These are phyloP conservation scores for Barnettozyma hawaiiensis DNA, from an alignment of 1,139 yeast species.

Conservation along the genomic window DNA sequence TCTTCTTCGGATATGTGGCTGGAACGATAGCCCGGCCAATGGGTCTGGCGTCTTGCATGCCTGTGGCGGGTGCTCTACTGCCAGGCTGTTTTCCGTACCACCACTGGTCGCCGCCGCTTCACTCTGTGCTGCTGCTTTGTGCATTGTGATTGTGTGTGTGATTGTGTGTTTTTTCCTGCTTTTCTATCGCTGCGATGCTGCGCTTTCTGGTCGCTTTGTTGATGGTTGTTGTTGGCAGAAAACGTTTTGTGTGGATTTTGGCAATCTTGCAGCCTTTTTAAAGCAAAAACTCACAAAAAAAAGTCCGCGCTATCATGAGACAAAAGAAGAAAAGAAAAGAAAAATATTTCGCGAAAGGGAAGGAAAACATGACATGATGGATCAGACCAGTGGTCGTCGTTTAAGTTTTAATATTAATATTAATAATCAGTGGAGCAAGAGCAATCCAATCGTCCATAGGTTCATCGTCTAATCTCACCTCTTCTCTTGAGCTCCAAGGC, in stretches of 20 bases:
- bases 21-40: not conserved
- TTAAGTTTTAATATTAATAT: too few species aligned
- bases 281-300: not conserved
- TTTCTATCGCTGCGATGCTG: too few species aligned
- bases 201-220: too few species aligned
- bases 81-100: conserved; percentile 1
- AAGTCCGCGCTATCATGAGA: not conserved
- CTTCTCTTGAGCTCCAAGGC: conserved; percentile 84
- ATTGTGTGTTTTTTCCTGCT: too few species aligned
- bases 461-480: conserved; percentile 42
- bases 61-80: conserved; percentile 14
- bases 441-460: not conserved
- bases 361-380: too few species aligned
- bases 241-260: not conserved
- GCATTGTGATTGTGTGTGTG: not conserved
- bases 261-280: not conserved
- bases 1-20: conserved; percentile 11
- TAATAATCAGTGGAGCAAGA: too few species aligned
- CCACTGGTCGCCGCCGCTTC: too few species aligned
- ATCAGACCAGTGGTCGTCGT: too few species aligned
- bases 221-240: not conserved
- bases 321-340: not conserved
- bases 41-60: conserved; percentile 11
- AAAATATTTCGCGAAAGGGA: not conserved
- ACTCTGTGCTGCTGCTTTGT: too few species aligned